Base-by-base conservation (phyloP, 1,284 basidiomycete genomes). In the Amylostereum areolatum region DNA sequence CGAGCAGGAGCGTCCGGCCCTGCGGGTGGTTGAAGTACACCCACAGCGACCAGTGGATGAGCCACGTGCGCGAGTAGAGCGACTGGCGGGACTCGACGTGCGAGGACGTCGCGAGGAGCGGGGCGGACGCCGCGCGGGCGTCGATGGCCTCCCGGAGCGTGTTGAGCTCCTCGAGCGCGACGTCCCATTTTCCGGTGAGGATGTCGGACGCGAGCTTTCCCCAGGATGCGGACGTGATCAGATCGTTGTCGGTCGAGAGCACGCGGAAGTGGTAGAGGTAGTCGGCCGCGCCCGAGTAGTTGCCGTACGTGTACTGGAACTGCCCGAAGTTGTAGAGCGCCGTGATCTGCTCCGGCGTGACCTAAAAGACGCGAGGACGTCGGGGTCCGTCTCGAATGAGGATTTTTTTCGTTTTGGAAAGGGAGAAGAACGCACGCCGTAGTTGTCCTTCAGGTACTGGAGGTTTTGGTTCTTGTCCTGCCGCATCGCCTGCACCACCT, bases 251-350 rank as follows among this genome's bases (percentile, higher is more conserved):
- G 52, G 94, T 95, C 43, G 95, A 97, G 54, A 99, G 86, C 43
- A 98, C 88, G 54, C 95, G 91, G 80, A 97, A 99, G 67, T 99
- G 96, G 78, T 99, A 95, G 52, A 99, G 82, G 72, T 97, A 98
- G 69, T 97, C 94, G 47, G 94, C 93, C 24, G 97, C 94, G 53
- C 91, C 91, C 57, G 83, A 88, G 77, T 99, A 99, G 68, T 94
- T 92, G 49, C 97, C 96, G 65, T 92, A 92, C 33, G 94, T 92
- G 74, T 93, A 99, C 71, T 97, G 94, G 77, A 95, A 98, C 66
- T 98, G 89, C 50, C 96, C 97, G 69, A 96, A 98, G 70, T 93
- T 93, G 77, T 99, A 99, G 7, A 99, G 78, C 2, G 92, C 91
- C 46, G 88, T 91, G 67, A 99, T 97, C 81, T 97, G 92, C 54